A percentile compares a stretch with the other conserved stretches of the same genome.
Evolutionary conservation across 768 basidiomycete species (phyloP).

Genomic region (Cystofilobasidium ferigula): DNA sequence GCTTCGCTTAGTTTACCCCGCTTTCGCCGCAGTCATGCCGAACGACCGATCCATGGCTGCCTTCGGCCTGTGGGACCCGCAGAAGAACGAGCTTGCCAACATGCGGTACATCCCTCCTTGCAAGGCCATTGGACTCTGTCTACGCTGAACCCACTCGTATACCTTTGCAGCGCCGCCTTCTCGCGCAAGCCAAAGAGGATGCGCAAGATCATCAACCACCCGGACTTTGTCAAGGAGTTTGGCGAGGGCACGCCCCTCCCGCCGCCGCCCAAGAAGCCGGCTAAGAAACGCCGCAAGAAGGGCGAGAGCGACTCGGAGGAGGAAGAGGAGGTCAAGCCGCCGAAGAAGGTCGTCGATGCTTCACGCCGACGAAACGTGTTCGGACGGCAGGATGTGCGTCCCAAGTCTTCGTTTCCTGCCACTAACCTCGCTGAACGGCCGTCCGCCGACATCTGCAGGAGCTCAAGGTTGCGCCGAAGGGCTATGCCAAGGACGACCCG

Average conservation of each 20-base stretch:
- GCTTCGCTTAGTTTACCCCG: conserved; percentile 10
- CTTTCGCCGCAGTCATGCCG: conserved; percentile 34
- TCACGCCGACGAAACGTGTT: conserved; percentile 59
- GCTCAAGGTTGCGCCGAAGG: conserved; percentile 24
- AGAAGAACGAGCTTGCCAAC: conserved; percentile 61
- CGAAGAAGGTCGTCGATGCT: conserved; percentile 1
- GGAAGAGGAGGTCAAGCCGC: neutral
- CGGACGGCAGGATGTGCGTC: conserved; percentile 62
- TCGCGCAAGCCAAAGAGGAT: conserved; percentile 36
- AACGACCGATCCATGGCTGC: conserved; percentile 63
- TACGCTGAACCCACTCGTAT: neutral
- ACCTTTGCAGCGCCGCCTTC: neutral
- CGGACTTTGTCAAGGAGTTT: conserved; percentile 51
- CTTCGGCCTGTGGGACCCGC: conserved; percentile 40
- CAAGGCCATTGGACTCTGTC: neutral
- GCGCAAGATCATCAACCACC: conserved; percentile 53
- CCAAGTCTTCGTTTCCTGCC: neutral
- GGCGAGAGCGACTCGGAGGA: conserved; percentile 14
- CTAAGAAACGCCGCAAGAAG: conserved; percentile 39
- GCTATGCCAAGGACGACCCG: conserved; percentile 38
- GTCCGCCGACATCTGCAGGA: conserved; percentile 4
- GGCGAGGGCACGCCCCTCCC: conserved; percentile 14
- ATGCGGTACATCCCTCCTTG: conserved; percentile 47
- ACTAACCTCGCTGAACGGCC: conserved; percentile 35
- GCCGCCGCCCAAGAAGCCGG: conserved; percentile 20